Evolutionary conservation across 1,284 basidiomycete species (phyloP), one percentile per base, ranked within the genome.

Genomic region (Apiotrichum domesticum): DNA sequence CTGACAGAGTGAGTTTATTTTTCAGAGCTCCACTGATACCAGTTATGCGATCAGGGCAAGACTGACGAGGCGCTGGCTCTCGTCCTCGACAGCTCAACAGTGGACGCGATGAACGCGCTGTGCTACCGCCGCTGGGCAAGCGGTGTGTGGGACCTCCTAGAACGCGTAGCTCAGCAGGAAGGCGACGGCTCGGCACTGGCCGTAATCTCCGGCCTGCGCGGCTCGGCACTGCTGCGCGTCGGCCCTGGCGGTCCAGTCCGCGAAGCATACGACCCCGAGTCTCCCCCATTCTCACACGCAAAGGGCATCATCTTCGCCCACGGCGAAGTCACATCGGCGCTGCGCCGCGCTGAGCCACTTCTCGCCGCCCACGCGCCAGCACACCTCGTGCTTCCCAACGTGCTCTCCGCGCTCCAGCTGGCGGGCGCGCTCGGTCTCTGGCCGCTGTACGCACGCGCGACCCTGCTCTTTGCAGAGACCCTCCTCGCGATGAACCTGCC

Each of bases 401-500:
- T 73, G 3, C 60, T 75, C 0, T 59, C 67, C 1, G 63, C 68
- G 2, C 53, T 70, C 4, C 66, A 75, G 15, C 54, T 71, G 1
- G 53, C 72, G 0, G 53, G 50, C 6, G 51, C 65, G n/a, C 59
- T 73, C 2, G 69, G 64, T 0, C 49, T 72, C 3, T 74, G 73
- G 73, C 52, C 57, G 9, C 44, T 70, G 14, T 66, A 74, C 56
- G 63, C 71, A 15, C 56, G 62, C n/a, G 66, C 62, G 10, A 59
- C 59, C 6, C 62, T 75, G 6, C 33, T 66, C 3, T 59, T 75
- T 14, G 65, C 66, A 6, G 67, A 72, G 11, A 59, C 64, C 0
- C 60, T 75, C n/a, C 52, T 71, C 5, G 45, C 52, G 6, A 72
- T 75, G 65, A 68, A 71, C 35, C 63, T 71, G 62, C 63, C 63